Evolutionary conservation across 2,329 filamentous ascomycete genomes (phyloP), one percentile per base, ranked within the genome.

Genomic region (Aspergillus aculeatus): DNA sequence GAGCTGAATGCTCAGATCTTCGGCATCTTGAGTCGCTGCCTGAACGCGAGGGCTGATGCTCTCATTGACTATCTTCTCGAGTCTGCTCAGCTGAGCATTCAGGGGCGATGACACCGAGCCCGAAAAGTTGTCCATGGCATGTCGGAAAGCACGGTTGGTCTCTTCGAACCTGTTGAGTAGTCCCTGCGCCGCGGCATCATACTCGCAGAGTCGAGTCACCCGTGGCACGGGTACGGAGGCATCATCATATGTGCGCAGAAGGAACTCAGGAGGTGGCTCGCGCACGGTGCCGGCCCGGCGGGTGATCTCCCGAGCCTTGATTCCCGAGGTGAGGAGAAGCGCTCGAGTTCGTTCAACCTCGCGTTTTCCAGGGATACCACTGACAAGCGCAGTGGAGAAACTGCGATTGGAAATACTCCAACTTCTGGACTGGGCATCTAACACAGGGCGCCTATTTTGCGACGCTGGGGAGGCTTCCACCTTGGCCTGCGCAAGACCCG

Each of bases 251-350:
- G 73, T 63, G 51, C 63, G 69, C 56, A 68, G 70, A 48, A 78
- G 64, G 54, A 79, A 77, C 2, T 69, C 68, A 5, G 76, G 71
- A 12, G 74, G 73, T 24, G 71, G 68, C 23, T 69, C 69, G 21
- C 75, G 75, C 21, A 71, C 61, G 38, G 81, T 80, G 49, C 87
- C 77, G 4, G 89, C 87, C 50, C 89, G 85, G 4, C 87, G 84
- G 29, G 83, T 82, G 57, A 97, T 90, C 70, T 95, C 91, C 69
- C 87, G 87, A 0, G 94, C 93, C 77, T 96, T 96, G 70, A 97
- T 88, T n/a, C 92, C 93, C 0, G 92, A 91, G 63, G 88, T 90
- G 23, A 96, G 81, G 47, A 96, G 84, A 9, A 96, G 81, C 0
- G 91, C 85, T 59, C 87, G 84, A 2, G 93, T 83, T n/a, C 92